Evolutionary conservation across 2,329 filamentous ascomycete genomes (phyloP).

Genomic region (Cladophialophora immunda): DNA sequence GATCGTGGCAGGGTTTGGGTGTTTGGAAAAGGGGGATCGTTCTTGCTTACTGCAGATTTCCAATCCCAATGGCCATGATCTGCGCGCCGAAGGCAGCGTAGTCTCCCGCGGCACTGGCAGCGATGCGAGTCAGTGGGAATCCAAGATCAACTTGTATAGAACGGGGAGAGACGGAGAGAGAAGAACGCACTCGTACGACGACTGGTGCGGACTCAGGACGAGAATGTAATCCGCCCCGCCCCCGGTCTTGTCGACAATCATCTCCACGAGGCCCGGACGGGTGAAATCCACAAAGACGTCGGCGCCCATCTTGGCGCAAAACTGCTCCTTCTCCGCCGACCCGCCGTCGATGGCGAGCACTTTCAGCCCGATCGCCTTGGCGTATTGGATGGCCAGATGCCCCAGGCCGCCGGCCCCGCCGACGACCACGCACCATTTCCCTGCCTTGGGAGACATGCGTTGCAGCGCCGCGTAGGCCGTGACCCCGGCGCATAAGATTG

Average conservation of each 20-base stretch:
- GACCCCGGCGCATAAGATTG: constrained; percentile 20
- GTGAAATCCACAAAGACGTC: constrained; percentile 27
- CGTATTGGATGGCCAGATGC: constrained; percentile 24
- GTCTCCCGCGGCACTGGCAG: constrained; percentile 20
- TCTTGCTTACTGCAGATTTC: constrained; percentile 21
- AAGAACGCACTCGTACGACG: constrained; percentile 25
- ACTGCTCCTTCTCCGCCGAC: constrained; percentile 10
- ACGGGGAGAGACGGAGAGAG: not conserved
- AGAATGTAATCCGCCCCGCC: constrained; percentile 26
- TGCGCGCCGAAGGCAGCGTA: constrained; percentile 24
- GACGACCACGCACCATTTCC: constrained; percentile 21
- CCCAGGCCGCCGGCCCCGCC: constrained; percentile 19
- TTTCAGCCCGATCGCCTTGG: constrained; percentile 12
- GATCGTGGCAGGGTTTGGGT: not conserved
- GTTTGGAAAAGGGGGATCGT: not conserved
- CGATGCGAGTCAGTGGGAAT: not conserved
- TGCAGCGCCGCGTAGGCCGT: constrained; percentile 13
- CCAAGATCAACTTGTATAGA: not conserved
- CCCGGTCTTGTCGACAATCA: constrained; percentile 7
- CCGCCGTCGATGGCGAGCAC: constrained; percentile 20
- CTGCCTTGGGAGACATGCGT: constrained; percentile 12
- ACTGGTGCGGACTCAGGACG: constrained; percentile 26
- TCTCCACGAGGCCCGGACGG: not conserved
- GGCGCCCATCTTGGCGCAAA: constrained; percentile 20
- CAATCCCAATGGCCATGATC: constrained; percentile 29